Base-by-base conservation (phyloP, 768 basidiomycete genomes). In the Mycena capillaripes region DNA sequence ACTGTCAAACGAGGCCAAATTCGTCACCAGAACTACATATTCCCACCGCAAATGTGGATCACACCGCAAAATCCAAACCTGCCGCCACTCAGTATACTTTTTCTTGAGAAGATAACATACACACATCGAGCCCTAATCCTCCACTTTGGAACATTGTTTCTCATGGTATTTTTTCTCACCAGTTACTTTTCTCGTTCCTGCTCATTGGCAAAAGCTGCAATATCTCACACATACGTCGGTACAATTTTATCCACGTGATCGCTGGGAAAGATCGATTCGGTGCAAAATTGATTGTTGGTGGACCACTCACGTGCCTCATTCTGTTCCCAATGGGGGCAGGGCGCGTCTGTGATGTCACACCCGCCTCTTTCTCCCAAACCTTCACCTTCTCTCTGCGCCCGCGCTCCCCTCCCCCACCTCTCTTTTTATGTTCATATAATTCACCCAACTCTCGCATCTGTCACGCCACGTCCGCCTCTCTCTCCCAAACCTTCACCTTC, bases 201-300 rank as follows among this genome's bases (percentile, higher is more conserved):
- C 25, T 44, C 21, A 23, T 46, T 32, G 32, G 34, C 34, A 12
- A 17, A 19, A 64, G 62, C n/a, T 64, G 1, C 62, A 64, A 52
- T 64, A 53, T 23, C 34, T 64, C 10, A 64, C 62, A 2, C 62
- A 64, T 17, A 64, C 62, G 2, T 64, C 50, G 19, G 62, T 53
- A 3, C 62, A 64, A 36, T 64, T 32, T 9, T 64, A 64, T 40
- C 34, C 62, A 1, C 46, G 34, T 2, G 12, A 52, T 1, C 7
- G 11, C 2, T 64, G 62, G 62, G 62, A 64, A 17, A 21, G 2
- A 5, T 64, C 48, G 1, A 64, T 64, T 10, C 55, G 55, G n/a
- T n/a, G n/a, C n/a, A n/a, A 21, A 56, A 53, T 52, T 12, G 34
- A 36, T 36, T 36, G 6, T 36, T 36, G 34, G 34, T 36, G 34